Percentiles rank a stretch among this genome's conserved stretches.
phyloP scores from a whole-genome alignment of 768 basidiomycete species.

The Russula olivacea region DNA sequence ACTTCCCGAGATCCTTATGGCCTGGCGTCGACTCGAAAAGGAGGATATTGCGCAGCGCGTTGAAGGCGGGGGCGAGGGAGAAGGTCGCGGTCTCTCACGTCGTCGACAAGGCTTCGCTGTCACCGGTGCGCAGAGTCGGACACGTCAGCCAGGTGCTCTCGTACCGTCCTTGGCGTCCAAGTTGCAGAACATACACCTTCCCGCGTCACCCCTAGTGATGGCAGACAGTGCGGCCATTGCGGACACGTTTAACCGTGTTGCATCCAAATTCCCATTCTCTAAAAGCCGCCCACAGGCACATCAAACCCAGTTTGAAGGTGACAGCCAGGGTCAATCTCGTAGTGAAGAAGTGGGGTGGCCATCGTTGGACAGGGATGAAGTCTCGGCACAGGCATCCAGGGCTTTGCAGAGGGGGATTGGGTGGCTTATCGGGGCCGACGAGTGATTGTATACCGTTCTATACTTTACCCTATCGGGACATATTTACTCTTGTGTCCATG shows the following conservation, averaged over 20 bases:
- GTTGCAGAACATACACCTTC: constrained; percentile 63
- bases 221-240: constrained; percentile 79
- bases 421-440: constrained; percentile 91
- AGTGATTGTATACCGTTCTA: constrained; percentile 24
- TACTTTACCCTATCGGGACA: not conserved
- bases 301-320: constrained; percentile 52
- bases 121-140: not conserved
- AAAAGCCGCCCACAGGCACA: constrained; percentile 34
- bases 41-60: constrained; percentile 52
- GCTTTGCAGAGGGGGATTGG: constrained; percentile 88
- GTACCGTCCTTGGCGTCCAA: constrained; percentile 48
- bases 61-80: constrained; percentile 36
- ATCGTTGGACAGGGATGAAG: constrained; percentile 49
- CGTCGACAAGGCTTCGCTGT: constrained; percentile 16
- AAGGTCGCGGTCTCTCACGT: constrained; percentile 26
- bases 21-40: constrained; percentile 72
- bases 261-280: constrained; percentile 20
- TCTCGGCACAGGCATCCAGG: constrained; percentile 67
- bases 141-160: constrained; percentile 9
- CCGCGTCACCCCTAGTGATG: constrained; percentile 58
- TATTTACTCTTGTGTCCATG: not conserved
- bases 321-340: constrained; percentile 34
- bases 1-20: constrained; percentile 66
- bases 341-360: constrained; percentile 32
- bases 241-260: constrained; percentile 65